Conservation (phyloP, 495 filamentous ascomycete species). For the Lasiosphaeriaceae sp. region DNA sequence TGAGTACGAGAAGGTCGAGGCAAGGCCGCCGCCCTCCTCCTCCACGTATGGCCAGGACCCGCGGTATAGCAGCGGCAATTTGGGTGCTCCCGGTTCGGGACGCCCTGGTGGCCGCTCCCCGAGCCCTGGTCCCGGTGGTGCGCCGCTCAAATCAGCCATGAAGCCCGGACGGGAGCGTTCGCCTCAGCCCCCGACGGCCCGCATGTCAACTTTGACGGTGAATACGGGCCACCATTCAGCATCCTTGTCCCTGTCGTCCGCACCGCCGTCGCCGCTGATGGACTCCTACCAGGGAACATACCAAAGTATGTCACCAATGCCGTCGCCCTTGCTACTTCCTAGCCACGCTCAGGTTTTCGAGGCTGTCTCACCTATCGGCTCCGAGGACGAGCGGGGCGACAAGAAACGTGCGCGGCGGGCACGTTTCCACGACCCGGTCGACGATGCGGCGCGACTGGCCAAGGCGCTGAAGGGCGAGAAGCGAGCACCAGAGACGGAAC, state of each 20-base stretch:
- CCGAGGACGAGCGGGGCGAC: conserved; percentile 38
- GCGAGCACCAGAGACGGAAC: conserved; percentile 59
- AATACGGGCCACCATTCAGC: conserved; percentile 38
- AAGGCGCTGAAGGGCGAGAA: conserved; percentile 67
- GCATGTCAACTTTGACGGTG: conserved; percentile 44
- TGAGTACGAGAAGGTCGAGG: conserved; percentile 45
- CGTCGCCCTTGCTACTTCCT: conserved; percentile 61
- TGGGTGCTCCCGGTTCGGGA: conserved; percentile 15
- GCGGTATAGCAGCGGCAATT: conserved; percentile 31
- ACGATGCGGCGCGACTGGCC: conserved; percentile 72
- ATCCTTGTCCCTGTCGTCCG: conserved; percentile 44
- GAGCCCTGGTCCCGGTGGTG: conserved; percentile 17
- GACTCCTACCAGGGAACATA: conserved; percentile 95
- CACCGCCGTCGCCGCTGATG: conserved; percentile 77
- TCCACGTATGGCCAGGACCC: conserved; percentile 37
- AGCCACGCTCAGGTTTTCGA: conserved; percentile 33
- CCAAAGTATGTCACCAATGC: conserved; percentile 93
- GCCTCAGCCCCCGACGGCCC: conserved; percentile 44
- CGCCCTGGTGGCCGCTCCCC: conserved; percentile 25
- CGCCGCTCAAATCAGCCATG: conserved; percentile 30
- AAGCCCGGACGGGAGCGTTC: conserved; percentile 37
- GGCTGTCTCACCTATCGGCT: conserved; percentile 39
- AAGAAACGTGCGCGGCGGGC: conserved; percentile 51
- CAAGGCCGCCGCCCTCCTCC: conserved; percentile 7
- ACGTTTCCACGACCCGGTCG: conserved; percentile 70